Base-by-base conservation (phyloP, 768 basidiomycete genomes). In the Boletus rex-veris region DNA sequence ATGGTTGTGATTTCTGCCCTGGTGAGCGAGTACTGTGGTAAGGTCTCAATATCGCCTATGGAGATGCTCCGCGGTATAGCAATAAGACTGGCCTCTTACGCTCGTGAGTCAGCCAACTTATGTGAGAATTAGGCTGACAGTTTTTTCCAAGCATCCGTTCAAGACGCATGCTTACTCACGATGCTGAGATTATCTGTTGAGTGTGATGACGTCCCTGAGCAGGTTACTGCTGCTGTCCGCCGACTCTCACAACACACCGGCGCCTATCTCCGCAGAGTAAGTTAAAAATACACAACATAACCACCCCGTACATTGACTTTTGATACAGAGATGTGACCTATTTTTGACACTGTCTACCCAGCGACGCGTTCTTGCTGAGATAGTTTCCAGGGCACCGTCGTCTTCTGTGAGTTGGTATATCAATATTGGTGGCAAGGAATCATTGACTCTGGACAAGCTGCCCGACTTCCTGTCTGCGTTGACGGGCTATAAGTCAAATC, bases 1-100 rank as follows among this genome's bases (percentile, higher is more conserved):
- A 77, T 86, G 64, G 79, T 88, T 18, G 77, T 92, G n/a, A 62
- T 78, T n/a, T 75, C 83, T 9, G 90, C 90, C 3, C 67, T 88
- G 38, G 75, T 81, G n/a, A 79, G 77, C 53, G 87, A 90, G 65
- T 80, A 82, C 58, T 77, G 78, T 47, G 75, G 77, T 19, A 72
- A 71, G 44, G 63, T 81, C 42, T 71, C 83, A n/a, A 67, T 81
- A 35, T 63, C 81, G 8, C 81, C 85, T 1, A 45, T 60, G 42
- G 74, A 76, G 31, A 64, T 85, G 45, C 70, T 89, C 38, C 66
- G 70, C 38, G 75, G 80, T 39, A 53, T 85, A 62, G 66, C 77
- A 15, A 52, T 49, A 4, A 72, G 77, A 43, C 58, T 88, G 9
- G 52, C 59, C 14, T 63, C 61, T 3, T 78, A 75, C 59, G 61